These are phyloP conservation scores for Hirsutella rhossiliensis DNA, from an alignment of 2,329 filamentous ascomycete species.

Conservation along the genomic window DNA sequence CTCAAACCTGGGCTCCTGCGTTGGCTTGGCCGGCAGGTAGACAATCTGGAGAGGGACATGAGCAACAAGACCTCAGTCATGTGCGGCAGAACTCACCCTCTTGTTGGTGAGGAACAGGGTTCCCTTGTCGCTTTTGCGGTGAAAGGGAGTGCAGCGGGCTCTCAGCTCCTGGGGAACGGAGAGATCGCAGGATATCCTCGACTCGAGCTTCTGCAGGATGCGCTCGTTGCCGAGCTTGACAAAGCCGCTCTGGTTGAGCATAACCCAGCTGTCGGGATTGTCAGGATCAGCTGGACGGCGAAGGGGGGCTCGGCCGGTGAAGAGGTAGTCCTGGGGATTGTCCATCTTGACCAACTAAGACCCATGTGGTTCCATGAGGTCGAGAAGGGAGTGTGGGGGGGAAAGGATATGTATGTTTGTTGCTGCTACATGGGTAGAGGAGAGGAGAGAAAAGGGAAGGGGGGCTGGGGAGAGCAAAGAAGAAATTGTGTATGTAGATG, in stretches of 20 bases:
- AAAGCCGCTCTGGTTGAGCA: constrained; percentile 72
- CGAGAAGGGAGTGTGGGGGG: constrained; percentile 5
- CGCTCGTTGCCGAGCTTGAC: constrained; percentile 77
- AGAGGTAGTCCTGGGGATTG: constrained; percentile 28
- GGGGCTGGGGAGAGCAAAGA: constrained; percentile 4
- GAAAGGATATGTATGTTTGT: constrained; percentile 4
- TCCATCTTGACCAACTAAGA: constrained; percentile 24
- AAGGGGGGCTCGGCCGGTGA: constrained; percentile 20
- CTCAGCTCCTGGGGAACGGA: constrained; percentile 54
- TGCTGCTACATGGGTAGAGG: constrained; percentile 5
- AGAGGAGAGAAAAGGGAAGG: constrained; percentile 6
- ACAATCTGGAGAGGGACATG: constrained; percentile 51
- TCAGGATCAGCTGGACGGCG: constrained; percentile 34
- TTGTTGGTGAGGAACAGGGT: constrained; percentile 75
- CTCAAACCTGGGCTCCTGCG: constrained; percentile 50
- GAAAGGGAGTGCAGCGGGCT: constrained; percentile 50
- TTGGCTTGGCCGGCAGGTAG: constrained; percentile 67
- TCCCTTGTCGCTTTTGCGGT: constrained; percentile 62
- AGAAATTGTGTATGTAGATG: constrained; percentile 2
- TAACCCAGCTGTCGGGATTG: constrained; percentile 65
- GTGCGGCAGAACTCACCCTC: constrained; percentile 43
- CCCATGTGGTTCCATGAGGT: constrained; percentile 17
- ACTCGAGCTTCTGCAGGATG: constrained; percentile 67
- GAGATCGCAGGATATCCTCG: constrained; percentile 65
- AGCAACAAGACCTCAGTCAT: neutral